Evolutionary conservation across 176 grass and related monocot species (phyloP), one percentile per base, ranked within the genome.

Genomic region (Typha latifolia): DNA sequence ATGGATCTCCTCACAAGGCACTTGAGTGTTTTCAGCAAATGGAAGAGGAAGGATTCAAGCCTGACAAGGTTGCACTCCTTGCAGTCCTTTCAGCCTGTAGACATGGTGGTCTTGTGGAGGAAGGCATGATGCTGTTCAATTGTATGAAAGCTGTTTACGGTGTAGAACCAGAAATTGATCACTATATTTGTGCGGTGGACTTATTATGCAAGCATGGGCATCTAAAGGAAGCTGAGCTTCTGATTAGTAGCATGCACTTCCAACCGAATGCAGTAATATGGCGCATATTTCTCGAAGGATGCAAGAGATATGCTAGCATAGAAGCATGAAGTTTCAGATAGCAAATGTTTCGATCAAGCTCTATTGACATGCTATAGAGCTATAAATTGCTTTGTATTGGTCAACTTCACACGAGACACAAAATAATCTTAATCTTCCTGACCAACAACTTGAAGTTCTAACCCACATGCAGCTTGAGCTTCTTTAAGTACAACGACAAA

Each of bases 241-340:
- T 92, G 69, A 92, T 97, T 68, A 88, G 72, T 66, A 67, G 67
- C 68, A 89, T 89, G 80, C 80, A 66, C 65, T 91, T 89, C 79
- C 83, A 63, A 78, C 88, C 88, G 50, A 82, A 47, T 84, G 75
- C 63, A 61, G 69, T 69, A 56, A 78, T 90, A 72, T 84, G 78
- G 75, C 83, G 85, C 52, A 78, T 68, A 55, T 89, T 86, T 32
- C 85, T 97, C 66, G 73, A 86, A 82, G 85, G 85, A 73, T 92
- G 83, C 57, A 74, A 82, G 63, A 80, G 68, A 84, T 86, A 74
- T 75, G 75, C 77, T 56, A 49, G 71, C 62, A 72, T 27, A 56
- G 69, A 16, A 18, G 16, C 34, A 37, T 37, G 34, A 37, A 37
- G 9, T 43, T 43, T 43, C 37, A 43, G 37, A 43, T 43, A 1